Evolutionary conservation across 176 grass and related monocot species (phyloP), one percentile per base, ranked within the genome.

Genomic region (Saccharum spontaneum): DNA sequence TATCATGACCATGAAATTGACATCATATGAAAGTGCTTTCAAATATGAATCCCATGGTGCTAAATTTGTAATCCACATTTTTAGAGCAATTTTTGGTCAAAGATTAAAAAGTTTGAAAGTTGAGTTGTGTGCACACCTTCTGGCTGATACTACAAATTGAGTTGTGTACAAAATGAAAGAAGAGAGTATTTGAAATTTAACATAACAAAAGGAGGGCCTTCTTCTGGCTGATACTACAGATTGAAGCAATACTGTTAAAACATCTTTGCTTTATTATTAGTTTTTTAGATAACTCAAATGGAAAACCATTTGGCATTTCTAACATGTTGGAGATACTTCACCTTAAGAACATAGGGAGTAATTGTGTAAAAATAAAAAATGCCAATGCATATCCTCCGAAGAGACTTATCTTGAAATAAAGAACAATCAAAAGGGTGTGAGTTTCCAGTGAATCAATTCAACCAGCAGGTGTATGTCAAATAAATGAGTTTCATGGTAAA

Each of bases 311-410:
- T 72, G 17, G 33, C 28, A 28, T 68, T 37, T 15, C 8, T 74
- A 52, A 85, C 52, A 62, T 76, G n/a, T 9, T 23, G 22, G 30
- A 77, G 39, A 18, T 52, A 52, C 15, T 52, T 52, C 16, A 64
- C 90, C 78, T 92, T 83, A 44, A 89, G 86, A 54, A 89, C 77
- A 49, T 86, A 68, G 67, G 90, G 86, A 61, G 46, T 78, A 64
- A 79, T 31, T 14, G 82, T 82, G 71, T 36, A 63, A 92, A 86
- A 34, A 57, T 23, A 67, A 92, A 92, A n/a, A 75, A 36, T 13
- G 90, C 71, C 76, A 69, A 46, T 15, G 82, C 90, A 77, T 24
- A 92, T 57, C 82, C 90, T 44, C 55, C 52, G 3, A 92, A 92
- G 9, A 86, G 79, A 79, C 39, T 43, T 59, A 89, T 68, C 90